Conservation (phyloP, 1,139 yeast genomes). For the Spathaspora sp. region DNA sequence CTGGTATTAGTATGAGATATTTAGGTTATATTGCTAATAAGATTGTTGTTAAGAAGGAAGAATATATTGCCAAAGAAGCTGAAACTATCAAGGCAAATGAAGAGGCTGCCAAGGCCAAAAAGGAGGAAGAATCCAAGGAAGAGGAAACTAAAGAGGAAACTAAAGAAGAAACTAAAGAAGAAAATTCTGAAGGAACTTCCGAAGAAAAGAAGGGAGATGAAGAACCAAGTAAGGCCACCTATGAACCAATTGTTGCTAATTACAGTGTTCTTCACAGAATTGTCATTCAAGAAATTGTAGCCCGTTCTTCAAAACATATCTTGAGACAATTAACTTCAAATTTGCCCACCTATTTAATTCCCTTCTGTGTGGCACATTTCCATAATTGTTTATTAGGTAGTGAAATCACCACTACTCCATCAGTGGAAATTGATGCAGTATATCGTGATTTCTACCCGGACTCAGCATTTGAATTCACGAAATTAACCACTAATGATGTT, state of each 20-base stretch:
- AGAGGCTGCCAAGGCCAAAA: conserved; percentile 26
- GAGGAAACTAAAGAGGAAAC: conserved; percentile 21
- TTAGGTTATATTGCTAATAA: conserved; percentile 61
- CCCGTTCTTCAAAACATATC: conserved; percentile 78
- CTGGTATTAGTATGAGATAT: conserved; percentile 89
- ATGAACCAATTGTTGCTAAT: conserved; percentile 44
- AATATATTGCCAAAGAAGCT: conserved; percentile 21
- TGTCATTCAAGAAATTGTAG: conserved; percentile 66
- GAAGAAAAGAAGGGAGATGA: conserved; percentile 29
- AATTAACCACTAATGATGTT: conserved; percentile 47
- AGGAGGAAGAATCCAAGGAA: conserved; percentile 23
- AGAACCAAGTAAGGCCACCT: conserved; percentile 36
- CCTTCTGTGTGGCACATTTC: conserved; percentile 65
- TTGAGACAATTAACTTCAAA: conserved; percentile 49
- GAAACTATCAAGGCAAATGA: conserved; percentile 24
- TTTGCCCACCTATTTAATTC: conserved; percentile 56
- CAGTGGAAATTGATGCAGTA: conserved; percentile 41
- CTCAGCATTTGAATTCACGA: conserved; percentile 43
- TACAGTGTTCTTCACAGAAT: conserved; percentile 48
- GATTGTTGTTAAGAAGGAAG: conserved; percentile 25
- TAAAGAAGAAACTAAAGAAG: conserved; percentile 19
- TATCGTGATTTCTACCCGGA: conserved; percentile 44
- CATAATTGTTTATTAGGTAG: conserved; percentile 71
- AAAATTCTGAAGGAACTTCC: conserved; percentile 30
- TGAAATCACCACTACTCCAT: conserved; percentile 44